Percentiles rank a stretch among this genome's conserved stretches.
Conservation (phyloP, 2,329 filamentous ascomycete species). For the Daldinia sp. region DNA sequence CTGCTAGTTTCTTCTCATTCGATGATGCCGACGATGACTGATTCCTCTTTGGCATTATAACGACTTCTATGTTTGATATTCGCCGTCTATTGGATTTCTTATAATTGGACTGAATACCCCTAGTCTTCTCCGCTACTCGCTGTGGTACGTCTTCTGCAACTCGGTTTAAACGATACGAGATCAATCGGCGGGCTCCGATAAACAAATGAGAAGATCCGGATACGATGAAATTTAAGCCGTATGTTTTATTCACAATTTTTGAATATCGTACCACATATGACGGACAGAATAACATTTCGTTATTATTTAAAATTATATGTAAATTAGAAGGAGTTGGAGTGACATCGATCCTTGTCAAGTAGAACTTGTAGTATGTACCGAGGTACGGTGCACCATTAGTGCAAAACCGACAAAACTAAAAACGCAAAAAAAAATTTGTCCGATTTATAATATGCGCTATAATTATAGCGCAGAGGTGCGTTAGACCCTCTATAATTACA, state of each 20-base stretch:
- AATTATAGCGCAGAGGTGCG: too few species aligned
- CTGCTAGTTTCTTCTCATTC: conserved; percentile 49
- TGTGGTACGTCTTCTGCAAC: not conserved
- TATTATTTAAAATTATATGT: not conserved
- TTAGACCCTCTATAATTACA: too few species aligned
- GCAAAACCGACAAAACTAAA: too few species aligned
- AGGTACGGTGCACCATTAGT: too few species aligned
- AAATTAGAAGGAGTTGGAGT: not conserved
- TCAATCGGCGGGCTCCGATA: not conserved
- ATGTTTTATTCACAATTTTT: not conserved
- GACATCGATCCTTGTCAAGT: not conserved
- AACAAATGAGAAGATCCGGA: not conserved
- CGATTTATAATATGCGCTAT: too few species aligned
- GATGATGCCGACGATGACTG: conserved; percentile 11
- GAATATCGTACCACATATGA: not conserved
- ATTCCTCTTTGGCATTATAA: conserved; percentile 1
- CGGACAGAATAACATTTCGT: conserved; percentile 11
- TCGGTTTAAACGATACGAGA: conserved; percentile 9
- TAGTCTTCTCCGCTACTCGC: not conserved
- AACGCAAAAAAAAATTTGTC: too few species aligned
- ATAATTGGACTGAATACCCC: not conserved
- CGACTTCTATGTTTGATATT: not conserved
- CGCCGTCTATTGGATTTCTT: not conserved
- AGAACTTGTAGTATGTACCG: not conserved
- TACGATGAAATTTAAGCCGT: not conserved